phyloP scores from a whole-genome alignment of 2,329 filamentous ascomycete species.

The Exophiala lecanii-corni region DNA sequence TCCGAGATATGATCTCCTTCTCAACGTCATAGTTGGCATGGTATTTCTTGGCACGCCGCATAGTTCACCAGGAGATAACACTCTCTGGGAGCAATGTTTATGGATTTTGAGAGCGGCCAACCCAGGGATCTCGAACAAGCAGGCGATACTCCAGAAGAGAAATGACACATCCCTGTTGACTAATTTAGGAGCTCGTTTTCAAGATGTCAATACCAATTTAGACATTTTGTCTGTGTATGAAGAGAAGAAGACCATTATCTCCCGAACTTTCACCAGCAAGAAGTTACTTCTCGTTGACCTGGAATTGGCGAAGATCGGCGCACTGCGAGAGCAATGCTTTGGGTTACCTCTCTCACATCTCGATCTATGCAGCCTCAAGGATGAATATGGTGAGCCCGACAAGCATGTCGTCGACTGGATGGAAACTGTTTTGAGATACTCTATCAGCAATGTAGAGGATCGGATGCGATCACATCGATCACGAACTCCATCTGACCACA shows the following conservation, averaged over 20 bases:
- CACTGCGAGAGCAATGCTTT: neutral
- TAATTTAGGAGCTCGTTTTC: conserved; percentile 5
- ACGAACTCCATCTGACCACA: conserved; percentile 24
- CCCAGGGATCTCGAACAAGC: conserved; percentile 2
- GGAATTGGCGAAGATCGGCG: neutral
- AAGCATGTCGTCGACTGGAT: neutral
- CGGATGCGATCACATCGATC: conserved; percentile 25
- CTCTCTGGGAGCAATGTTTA: conserved; percentile 14
- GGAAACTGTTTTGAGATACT: conserved; percentile 1
- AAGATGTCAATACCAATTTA: conserved; percentile 4
- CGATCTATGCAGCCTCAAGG: conserved; percentile 1
- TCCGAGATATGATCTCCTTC: no score
- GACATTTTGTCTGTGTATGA: conserved; percentile 1
- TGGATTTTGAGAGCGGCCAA: conserved; percentile 6
- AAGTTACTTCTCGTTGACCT: conserved; percentile 1
- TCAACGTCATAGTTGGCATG: no score
- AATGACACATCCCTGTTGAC: conserved; percentile 6
- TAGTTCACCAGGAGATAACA: conserved; percentile 7
- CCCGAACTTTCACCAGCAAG: neutral
- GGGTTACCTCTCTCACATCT: conserved; percentile 1
- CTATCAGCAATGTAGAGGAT: conserved; percentile 25
- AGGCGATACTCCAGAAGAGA: conserved; percentile 7
- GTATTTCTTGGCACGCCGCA: no score
- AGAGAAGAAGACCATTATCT: conserved; percentile 1
- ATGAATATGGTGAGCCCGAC: conserved; percentile 1